Conservation (phyloP, 176 grass and related monocot genomes). For the Musa itinerans region DNA sequence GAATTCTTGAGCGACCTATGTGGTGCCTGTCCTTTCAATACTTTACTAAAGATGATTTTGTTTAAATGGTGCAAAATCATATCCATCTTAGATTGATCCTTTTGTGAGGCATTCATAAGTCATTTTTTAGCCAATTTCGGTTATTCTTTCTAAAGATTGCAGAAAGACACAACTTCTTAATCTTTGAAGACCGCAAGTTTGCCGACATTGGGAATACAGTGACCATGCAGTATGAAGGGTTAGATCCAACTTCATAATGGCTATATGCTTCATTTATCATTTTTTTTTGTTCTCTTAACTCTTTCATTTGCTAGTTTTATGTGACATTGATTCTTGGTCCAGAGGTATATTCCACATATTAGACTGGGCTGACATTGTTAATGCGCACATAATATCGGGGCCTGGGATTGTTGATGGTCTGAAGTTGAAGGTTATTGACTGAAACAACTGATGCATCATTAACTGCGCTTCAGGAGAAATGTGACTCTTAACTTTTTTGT, state of each 20-base stretch:
- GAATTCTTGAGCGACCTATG: no score
- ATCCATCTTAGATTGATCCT: not conserved
- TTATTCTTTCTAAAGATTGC: constrained; percentile 57
- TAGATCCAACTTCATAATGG: constrained; percentile 12
- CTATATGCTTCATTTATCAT: not conserved
- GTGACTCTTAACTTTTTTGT: not conserved
- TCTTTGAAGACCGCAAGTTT: constrained; percentile 88
- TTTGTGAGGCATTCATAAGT: not conserved
- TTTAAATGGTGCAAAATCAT: not conserved
- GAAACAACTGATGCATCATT: not conserved
- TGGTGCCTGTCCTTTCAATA: no score
- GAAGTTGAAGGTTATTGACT: constrained; percentile 56
- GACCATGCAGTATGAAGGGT: constrained; percentile 96
- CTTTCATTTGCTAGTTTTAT: not conserved
- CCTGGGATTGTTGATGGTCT: constrained; percentile 89
- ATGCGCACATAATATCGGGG: constrained; percentile 72
- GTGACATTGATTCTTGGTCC: constrained; percentile 7
- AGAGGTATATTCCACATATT: constrained; percentile 77
- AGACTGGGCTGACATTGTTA: constrained; percentile 92
- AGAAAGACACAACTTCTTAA: constrained; percentile 72
- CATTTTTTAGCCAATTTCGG: not conserved
- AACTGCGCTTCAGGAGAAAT: not conserved
- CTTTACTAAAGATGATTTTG: no score
- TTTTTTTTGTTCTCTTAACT: not conserved
- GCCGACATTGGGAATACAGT: constrained; percentile 91